These are phyloP conservation scores for Crithidia fasciculata DNA, from an alignment of 208 protist species.

Conservation along the genomic window DNA sequence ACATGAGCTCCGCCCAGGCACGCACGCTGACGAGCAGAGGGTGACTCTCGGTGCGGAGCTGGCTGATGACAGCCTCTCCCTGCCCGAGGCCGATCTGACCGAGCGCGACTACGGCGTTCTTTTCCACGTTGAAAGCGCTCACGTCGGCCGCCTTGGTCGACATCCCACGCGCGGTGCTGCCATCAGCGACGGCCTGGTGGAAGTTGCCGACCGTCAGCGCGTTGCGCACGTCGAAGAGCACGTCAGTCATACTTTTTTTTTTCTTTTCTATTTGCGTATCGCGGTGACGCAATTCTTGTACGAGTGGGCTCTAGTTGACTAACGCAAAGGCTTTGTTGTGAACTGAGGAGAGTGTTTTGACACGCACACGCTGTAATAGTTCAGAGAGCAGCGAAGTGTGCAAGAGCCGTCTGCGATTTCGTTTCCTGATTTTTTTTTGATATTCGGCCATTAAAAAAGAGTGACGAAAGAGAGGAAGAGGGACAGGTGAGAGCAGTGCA, in stretches of 20 bases:
- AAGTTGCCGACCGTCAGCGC: conserved; percentile 87
- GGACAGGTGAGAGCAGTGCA: too few species aligned
- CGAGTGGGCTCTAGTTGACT: too few species aligned
- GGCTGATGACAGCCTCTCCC: conserved; percentile 59
- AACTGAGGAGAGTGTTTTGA: too few species aligned
- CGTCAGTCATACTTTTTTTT: conserved; percentile 63
- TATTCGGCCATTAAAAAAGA: too few species aligned
- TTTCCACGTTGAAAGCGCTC: conserved; percentile 64
- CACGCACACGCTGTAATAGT: too few species aligned
- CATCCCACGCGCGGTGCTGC: conserved; percentile 42
- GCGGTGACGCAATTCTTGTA: background rate
- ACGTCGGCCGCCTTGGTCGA: conserved; percentile 58
- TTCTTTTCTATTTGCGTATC: background rate
- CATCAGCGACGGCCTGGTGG: conserved; percentile 79
- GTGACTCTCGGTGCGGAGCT: conserved; percentile 56
- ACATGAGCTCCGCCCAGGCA: conserved; percentile 60
- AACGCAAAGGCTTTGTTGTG: too few species aligned
- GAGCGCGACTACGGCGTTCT: conserved; percentile 63
- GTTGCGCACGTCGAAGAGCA: conserved; percentile 87
- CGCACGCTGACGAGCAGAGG: conserved; percentile 60
- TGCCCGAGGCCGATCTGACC: conserved; percentile 86
- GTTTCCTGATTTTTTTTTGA: too few species aligned
- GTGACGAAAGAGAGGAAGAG: too few species aligned
- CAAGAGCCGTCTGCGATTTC: too few species aligned
- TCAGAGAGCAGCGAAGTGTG: too few species aligned